Evolutionary conservation across 140 eudicot genomes (phyloP), one percentile per base, ranked within the genome.

Genomic region (Oenanthe javanica): DNA sequence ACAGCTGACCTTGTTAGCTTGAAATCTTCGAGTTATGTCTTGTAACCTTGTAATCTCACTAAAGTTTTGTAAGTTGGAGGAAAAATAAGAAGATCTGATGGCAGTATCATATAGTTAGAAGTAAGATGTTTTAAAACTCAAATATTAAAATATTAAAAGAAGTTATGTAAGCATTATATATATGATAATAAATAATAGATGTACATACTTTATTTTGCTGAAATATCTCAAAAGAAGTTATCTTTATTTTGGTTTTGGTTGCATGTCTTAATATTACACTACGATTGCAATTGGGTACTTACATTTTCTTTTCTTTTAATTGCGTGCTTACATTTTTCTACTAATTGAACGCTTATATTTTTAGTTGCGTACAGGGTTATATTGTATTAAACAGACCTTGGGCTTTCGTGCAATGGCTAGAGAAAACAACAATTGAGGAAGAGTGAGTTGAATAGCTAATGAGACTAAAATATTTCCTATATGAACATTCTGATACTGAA

Each of bases 351-450:
- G 55, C 55, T 25, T 77, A 77, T 14, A 52, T 21, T 16, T 31
- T 76, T 5, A 27, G 45, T 81, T 81, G 79, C 27, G 25, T 75
- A 55, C 89, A 90, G 92, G 95, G 95, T 52, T 90, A 90, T 46
- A 82, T 90, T 71, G 95, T 90, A 38, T 80, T 90, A 69, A 90
- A 90, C 78, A 90, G 95, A 77, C 95, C 95, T 1, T 90, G 95
- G 95, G 95, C 95, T 4, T 90, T 90, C 64, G 92, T 90, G 79
- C 95, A 90, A 76, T 90, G 95, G 95, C 87, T 90, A 45, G 86
- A 83, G 74, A 85, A 82, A 67, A 90, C 87, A 25, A 77, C 80
- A n/a, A 88, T 90, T 47, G 90, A 85, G 40, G 95, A 90, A 83
- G 95, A 90, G 92, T 90, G 77, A 82, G 95, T 63, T 74, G 45